Percentiles rank a stretch among this genome's conserved stretches.
Evolutionary conservation across 768 basidiomycete genomes (phyloP).

Genomic region (Leccinum imitatum): DNA sequence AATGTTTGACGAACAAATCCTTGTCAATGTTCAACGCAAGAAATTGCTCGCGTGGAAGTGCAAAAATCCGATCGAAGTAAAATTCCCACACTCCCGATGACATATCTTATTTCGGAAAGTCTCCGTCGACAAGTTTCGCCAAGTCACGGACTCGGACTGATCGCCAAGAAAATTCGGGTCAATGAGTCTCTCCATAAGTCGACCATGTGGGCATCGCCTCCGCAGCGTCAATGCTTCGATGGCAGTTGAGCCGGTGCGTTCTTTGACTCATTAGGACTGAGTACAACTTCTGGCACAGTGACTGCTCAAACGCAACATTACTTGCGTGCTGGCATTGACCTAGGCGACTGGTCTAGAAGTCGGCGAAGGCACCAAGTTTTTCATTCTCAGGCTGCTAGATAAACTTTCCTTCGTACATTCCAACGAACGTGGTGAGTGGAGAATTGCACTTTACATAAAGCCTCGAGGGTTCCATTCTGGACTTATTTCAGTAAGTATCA

Average conservation of each 20-base stretch:
- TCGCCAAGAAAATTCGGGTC: neutral
- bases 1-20: neutral
- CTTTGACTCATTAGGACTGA: neutral
- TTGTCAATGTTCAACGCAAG: neutral
- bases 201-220: too few relatives aligned
- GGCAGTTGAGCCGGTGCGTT: neutral
- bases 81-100: constrained; percentile 21
- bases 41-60: neutral
- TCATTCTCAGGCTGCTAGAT: neutral
- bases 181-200: too few relatives aligned
- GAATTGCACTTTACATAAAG: neutral
- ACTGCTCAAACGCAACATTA: neutral
- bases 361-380: neutral
- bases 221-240: neutral
- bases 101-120: constrained; percentile 22
- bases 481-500: constrained; percentile 4
- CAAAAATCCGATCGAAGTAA: neutral
- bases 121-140: constrained; percentile 1
- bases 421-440: constrained; percentile 13
- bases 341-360: neutral
- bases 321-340: neutral
- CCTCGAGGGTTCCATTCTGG: neutral
- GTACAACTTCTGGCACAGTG: neutral
- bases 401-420: constrained; percentile 5
- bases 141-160: neutral